phyloP scores from a whole-genome alignment of 805 yeast genomes.

The Helenozyma baotianmanensis region DNA sequence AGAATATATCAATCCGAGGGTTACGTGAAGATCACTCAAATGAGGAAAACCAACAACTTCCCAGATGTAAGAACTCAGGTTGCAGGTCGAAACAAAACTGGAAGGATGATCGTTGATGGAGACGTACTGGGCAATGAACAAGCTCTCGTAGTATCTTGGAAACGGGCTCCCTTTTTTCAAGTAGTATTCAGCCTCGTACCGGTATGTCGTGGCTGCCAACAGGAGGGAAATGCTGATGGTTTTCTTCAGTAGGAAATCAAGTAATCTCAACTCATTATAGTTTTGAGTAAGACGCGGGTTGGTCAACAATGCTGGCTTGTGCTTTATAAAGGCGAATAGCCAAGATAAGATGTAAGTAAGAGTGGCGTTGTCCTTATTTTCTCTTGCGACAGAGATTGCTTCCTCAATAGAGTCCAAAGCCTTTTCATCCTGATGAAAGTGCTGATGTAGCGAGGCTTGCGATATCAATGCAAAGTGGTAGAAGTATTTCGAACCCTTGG shows the following conservation, averaged over 20 bases:
- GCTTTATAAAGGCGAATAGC: slow-evolving; percentile 65
- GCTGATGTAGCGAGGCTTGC: slow-evolving; percentile 66
- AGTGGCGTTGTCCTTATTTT: slow-evolving; percentile 70
- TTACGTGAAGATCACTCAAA: slow-evolving; percentile 45
- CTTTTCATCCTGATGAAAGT: slow-evolving; percentile 59
- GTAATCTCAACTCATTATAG: slow-evolving; percentile 59
- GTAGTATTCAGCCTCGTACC: slow-evolving; percentile 56
- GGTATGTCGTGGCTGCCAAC: slow-evolving; percentile 58
- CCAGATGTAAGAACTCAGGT: slow-evolving; percentile 47
- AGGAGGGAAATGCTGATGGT: slow-evolving; percentile 46
- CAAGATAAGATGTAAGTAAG: slow-evolving; percentile 69
- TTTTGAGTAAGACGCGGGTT: slow-evolving; percentile 42
- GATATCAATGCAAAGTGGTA: slow-evolving; percentile 76
- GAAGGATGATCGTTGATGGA: slow-evolving; percentile 45
- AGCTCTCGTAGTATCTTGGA: slow-evolving; percentile 46
- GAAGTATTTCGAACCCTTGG: slow-evolving; percentile 55
- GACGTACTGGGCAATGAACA: slow-evolving; percentile 52
- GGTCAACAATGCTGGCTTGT: slow-evolving; percentile 55
- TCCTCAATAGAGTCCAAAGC: slow-evolving; percentile 81
- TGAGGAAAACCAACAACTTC: slow-evolving; percentile 44
- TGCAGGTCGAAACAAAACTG: slow-evolving; percentile 44
- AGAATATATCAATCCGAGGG: slow-evolving; percentile 41
- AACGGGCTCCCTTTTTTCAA: slow-evolving; percentile 49
- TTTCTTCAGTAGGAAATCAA: slow-evolving; percentile 55
- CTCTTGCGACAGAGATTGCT: slow-evolving; percentile 84